Evolutionary conservation across 805 yeast species (phyloP).

Genomic region (Wickerhamomyces strasburgensis): DNA sequence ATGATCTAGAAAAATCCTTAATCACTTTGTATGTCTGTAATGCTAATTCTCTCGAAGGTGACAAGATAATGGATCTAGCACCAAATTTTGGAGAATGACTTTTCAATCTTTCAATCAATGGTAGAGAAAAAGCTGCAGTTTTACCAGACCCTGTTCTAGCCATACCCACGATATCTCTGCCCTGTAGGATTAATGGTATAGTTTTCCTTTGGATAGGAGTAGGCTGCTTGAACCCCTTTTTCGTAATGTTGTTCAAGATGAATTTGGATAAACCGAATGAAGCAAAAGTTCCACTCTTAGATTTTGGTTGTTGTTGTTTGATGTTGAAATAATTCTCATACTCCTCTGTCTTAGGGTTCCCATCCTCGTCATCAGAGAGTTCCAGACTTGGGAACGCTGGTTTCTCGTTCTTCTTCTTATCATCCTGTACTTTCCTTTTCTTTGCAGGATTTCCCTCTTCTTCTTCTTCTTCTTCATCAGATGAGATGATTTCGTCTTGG

Average conservation of each 20-base stretch:
- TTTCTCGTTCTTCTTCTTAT: constrained; percentile 8
- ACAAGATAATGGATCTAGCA: constrained; percentile 77
- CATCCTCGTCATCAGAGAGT: constrained; percentile 46
- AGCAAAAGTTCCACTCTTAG: constrained; percentile 78
- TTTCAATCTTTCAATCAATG: constrained; percentile 81
- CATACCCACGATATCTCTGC: constrained; percentile 97
- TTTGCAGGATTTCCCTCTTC: constrained; percentile 24
- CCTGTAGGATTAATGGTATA: constrained; percentile 81
- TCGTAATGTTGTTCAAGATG: constrained; percentile 61
- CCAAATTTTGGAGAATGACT: constrained; percentile 85
- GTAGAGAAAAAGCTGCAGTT: constrained; percentile 93
- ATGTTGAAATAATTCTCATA: constrained; percentile 39
- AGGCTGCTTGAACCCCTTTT: constrained; percentile 90
- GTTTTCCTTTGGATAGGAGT: constrained; percentile 98
- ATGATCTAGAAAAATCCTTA: constrained; percentile 79
- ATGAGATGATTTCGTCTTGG: constrained; percentile 50
- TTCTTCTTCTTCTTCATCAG: constrained; percentile 44
- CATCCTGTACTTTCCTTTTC: constrained; percentile 21
- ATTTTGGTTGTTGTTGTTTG: constrained; percentile 47
- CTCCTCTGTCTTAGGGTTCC: constrained; percentile 29
- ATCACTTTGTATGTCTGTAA: constrained; percentile 85
- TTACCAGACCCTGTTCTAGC: constrained; percentile 99
- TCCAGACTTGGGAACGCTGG: constrained; percentile 45
- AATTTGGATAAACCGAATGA: constrained; percentile 82
- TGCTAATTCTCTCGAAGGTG: constrained; percentile 97